Conservation (phyloP, 2,329 filamentous ascomycete genomes). For the Trichoderma semiorbis region DNA sequence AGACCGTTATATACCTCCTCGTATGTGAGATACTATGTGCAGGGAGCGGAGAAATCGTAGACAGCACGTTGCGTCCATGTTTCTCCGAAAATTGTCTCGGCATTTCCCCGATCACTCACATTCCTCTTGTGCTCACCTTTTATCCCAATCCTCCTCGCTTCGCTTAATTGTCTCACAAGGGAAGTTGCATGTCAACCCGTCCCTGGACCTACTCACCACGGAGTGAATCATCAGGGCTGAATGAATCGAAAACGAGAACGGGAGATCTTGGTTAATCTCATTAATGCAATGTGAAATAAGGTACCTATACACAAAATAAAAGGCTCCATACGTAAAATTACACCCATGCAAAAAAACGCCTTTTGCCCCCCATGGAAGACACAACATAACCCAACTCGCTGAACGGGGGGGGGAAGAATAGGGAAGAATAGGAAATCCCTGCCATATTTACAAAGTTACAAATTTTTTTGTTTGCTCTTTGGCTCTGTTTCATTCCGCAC, state of each 20-base stretch:
- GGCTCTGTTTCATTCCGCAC: neutral
- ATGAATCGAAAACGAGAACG: neutral
- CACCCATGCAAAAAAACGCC: neutral
- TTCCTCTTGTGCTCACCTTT: neutral
- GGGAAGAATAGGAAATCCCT: neutral
- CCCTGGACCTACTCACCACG: neutral
- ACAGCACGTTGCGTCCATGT: slow-evolving; percentile 2
- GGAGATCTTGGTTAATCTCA: slow-evolving; percentile 3
- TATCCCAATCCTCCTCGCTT: neutral
- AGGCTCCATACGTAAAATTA: neutral
- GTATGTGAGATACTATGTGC: neutral
- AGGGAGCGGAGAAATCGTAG: slow-evolving; percentile 1
- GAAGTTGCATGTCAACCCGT: neutral
- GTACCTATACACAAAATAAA: neutral
- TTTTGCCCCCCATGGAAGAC: neutral
- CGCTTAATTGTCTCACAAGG: neutral
- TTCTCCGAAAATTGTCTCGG: slow-evolving; percentile 5
- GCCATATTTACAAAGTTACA: slow-evolving; percentile 7
- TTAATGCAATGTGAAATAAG: neutral
- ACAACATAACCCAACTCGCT: neutral
- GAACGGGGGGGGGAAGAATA: neutral
- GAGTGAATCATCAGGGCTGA: neutral
- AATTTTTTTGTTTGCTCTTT: neutral
- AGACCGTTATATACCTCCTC: neutral
- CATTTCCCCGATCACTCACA: slow-evolving; percentile 5